phyloP scores from a whole-genome alignment of 805 yeast genomes.

The Cyberlindnera maclurae region DNA sequence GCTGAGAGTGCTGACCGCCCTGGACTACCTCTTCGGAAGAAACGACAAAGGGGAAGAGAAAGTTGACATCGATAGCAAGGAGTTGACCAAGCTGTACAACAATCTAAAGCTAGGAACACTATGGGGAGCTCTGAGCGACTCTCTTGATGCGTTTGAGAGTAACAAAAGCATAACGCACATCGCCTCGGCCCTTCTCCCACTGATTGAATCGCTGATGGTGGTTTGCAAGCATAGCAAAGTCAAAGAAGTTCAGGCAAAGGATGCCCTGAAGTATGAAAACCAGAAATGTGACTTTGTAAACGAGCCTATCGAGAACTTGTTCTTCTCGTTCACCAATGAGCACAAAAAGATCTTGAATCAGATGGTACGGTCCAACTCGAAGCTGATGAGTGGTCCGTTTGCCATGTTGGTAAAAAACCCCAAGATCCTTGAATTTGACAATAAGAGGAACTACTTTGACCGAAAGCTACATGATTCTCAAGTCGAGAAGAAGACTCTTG shows the following conservation, averaged over 20 bases:
- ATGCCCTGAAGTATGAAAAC: conserved; percentile 52
- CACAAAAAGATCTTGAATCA: conserved; percentile 83
- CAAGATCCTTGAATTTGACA: conserved; percentile 87
- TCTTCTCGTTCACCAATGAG: conserved; percentile 81
- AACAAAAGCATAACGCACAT: conserved; percentile 50
- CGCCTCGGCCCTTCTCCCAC: conserved; percentile 75
- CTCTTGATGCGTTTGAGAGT: conserved; percentile 56
- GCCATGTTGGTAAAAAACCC: conserved; percentile 84
- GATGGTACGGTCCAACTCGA: conserved; percentile 87
- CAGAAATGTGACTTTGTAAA: conserved; percentile 58
- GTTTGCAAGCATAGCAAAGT: conserved; percentile 84
- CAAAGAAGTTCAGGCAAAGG: conserved; percentile 48
- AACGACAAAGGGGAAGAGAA: conserved; percentile 20
- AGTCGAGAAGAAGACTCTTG: conserved; percentile 37
- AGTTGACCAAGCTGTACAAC: conserved; percentile 55
- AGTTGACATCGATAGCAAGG: conserved; percentile 23
- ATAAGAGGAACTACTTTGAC: conserved; percentile 80
- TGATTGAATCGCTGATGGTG: conserved; percentile 90
- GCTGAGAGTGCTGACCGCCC: conserved; percentile 78
- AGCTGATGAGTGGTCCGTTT: conserved; percentile 93
- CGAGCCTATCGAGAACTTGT: conserved; percentile 70
- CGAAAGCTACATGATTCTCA: conserved; percentile 55
- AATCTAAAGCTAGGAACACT: conserved; percentile 64
- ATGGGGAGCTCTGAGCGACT: conserved; percentile 81
- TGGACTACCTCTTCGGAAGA: conserved; percentile 65